Percentiles rank a stretch among this genome's conserved stretches.
phyloP scores from a whole-genome alignment of 805 yeast species.

The Zygoascus bituminiphila region DNA sequence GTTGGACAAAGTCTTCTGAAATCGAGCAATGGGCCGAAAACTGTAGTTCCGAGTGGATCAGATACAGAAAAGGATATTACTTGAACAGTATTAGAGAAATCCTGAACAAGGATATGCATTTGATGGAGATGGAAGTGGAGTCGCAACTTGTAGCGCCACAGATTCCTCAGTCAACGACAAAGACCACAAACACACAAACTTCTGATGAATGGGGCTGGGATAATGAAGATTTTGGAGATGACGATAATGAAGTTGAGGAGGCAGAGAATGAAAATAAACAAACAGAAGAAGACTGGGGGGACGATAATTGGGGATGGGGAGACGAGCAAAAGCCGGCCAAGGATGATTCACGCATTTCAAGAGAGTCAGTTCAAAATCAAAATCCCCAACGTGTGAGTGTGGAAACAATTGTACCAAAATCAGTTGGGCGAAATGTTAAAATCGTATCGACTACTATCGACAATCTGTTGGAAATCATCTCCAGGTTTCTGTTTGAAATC shows the following conservation, averaged over 20 bases:
- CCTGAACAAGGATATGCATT: neutral
- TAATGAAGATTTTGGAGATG: constrained; percentile 14
- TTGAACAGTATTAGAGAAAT: constrained; percentile 12
- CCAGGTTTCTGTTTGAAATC: constrained; percentile 8
- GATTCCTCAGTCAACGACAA: neutral
- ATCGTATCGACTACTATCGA: constrained; percentile 6
- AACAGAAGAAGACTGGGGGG: constrained; percentile 4
- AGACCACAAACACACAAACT: neutral
- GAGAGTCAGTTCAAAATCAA: neutral
- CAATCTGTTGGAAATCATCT: constrained; percentile 5
- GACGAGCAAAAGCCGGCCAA: constrained; percentile 12
- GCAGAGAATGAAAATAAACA: constrained; percentile 2
- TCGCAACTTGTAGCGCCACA: neutral
- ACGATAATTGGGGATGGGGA: constrained; percentile 22
- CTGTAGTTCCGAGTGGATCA: constrained; percentile 17
- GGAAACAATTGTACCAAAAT: neutral
- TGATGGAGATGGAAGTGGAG: neutral
- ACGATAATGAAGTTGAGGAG: constrained; percentile 8
- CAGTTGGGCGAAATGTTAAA: neutral
- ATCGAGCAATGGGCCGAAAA: constrained; percentile 16
- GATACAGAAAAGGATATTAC: constrained; percentile 11
- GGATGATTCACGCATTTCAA: neutral
- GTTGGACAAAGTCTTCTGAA: constrained; percentile 16
- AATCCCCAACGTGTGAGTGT: neutral
- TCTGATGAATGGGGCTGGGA: constrained; percentile 17